These are phyloP conservation scores for Paramecium tetraurelia DNA, from an alignment of 73 alveolate species.

Conservation along the genomic window DNA sequence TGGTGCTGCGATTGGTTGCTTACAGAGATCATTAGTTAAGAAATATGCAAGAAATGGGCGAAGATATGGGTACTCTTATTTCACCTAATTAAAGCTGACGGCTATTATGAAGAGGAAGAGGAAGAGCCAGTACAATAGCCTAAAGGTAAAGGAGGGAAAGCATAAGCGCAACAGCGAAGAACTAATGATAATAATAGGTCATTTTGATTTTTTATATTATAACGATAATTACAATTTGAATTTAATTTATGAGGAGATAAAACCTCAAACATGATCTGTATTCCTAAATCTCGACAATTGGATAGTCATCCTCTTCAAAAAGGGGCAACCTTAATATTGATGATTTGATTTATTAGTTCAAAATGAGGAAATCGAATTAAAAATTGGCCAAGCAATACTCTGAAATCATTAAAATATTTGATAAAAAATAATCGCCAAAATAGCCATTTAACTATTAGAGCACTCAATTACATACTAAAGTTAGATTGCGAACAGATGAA, in stretches of 20 bases:
- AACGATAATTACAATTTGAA: conserved; percentile 19
- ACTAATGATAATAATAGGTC: conserved; percentile 40
- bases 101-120: conserved; percentile 19
- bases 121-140: background rate
- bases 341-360: background rate
- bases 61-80: conserved; percentile 47
- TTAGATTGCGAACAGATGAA: background rate
- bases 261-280: background rate
- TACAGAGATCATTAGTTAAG: conserved; percentile 40
- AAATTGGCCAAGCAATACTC: background rate
- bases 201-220: conserved; percentile 25
- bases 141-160: conserved; percentile 13
- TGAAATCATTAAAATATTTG: conserved; percentile 10
- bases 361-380: background rate
- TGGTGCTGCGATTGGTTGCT: conserved; percentile 37
- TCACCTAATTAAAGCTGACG: background rate
- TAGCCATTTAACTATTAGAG: background rate
- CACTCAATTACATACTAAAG: background rate
- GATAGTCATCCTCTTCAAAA: background rate
- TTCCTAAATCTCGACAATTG: background rate
- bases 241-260: background rate
- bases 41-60: conserved; percentile 51
- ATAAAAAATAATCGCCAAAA: background rate
- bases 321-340: background rate
- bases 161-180: background rate